Percentiles rank a stretch among this genome's conserved stretches.
phyloP scores from a whole-genome alignment of 2,329 filamentous ascomycete genomes.

The Colletotrichum salicis region DNA sequence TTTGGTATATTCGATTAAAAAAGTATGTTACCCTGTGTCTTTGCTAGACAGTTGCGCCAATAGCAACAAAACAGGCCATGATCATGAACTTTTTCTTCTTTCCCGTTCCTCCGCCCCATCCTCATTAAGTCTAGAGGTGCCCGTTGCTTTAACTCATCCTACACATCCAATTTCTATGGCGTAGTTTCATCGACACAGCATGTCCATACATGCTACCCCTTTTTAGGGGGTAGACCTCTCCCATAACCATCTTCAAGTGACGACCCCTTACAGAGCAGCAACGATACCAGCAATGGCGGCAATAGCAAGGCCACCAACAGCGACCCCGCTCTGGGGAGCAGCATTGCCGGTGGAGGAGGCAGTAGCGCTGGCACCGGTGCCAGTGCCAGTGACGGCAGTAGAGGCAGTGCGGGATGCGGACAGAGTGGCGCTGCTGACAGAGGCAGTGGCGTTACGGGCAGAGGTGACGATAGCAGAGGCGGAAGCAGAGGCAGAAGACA shows the following conservation, averaged over 20 bases:
- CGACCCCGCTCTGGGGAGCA: conserved; percentile 15
- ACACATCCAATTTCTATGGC: background rate
- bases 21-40: conserved; percentile 11
- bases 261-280: conserved; percentile 10
- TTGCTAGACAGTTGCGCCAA: background rate
- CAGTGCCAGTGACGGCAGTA: conserved; percentile 3
- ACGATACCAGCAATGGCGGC: conserved; percentile 30
- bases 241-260: too few relatives aligned
- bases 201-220: background rate
- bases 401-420: conserved; percentile 3
- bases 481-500: conserved; percentile 36
- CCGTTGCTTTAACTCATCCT: background rate
- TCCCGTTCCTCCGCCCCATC: background rate
- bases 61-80: conserved; percentile 14
- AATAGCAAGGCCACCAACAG: conserved; percentile 20
- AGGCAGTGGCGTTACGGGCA: background rate
- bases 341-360: conserved; percentile 17
- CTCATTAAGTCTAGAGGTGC: conserved; percentile 19
- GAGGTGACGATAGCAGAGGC: conserved; percentile 34
- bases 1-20: conserved; percentile 19
- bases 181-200: background rate
- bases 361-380: conserved; percentile 13
- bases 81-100: conserved; percentile 13
- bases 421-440: background rate
- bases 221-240: background rate